These are phyloP conservation scores for Epichloe amarillans DNA, from an alignment of 2,329 filamentous ascomycete genomes.

Conservation along the genomic window DNA sequence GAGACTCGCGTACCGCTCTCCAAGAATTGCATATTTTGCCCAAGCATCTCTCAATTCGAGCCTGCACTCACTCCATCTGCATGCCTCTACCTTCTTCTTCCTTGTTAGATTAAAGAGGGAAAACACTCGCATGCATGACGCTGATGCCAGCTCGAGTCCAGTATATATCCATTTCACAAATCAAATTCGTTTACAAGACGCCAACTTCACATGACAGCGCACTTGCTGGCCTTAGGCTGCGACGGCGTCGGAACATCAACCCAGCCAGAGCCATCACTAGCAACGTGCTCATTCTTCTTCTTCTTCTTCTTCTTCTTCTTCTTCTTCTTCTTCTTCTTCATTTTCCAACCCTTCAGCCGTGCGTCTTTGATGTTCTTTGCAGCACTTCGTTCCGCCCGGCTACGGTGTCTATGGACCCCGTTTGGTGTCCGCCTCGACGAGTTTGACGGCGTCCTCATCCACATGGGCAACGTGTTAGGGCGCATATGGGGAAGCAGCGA, in stretches of 20 bases:
- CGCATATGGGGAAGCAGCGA: constrained; percentile 4
- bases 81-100: background rate
- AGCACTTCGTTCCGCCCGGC: constrained; percentile 45
- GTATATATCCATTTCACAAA: background rate
- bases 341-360: constrained; percentile 42
- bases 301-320: constrained; percentile 29
- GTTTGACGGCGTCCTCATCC: constrained; percentile 23
- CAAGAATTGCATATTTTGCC: background rate
- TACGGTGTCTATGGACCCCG: constrained; percentile 33
- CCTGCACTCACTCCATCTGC: background rate
- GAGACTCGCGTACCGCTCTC: too few species aligned
- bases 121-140: background rate
- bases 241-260: constrained; percentile 32
- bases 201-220: constrained; percentile 34
- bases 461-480: constrained; percentile 15
- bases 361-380: constrained; percentile 50
- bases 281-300: constrained; percentile 22
- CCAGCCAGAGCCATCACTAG: constrained; percentile 34
- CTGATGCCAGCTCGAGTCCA: background rate
- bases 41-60: background rate
- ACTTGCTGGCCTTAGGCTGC: constrained; percentile 30
- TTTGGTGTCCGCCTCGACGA: constrained; percentile 24
- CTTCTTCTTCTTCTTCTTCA: constrained; percentile 28
- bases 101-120: background rate
- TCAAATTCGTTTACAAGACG: too few species aligned